Evolutionary conservation across 2,329 filamentous ascomycete genomes (phyloP), one percentile per base, ranked within the genome.

Genomic region (Epichloe glyceriae): DNA sequence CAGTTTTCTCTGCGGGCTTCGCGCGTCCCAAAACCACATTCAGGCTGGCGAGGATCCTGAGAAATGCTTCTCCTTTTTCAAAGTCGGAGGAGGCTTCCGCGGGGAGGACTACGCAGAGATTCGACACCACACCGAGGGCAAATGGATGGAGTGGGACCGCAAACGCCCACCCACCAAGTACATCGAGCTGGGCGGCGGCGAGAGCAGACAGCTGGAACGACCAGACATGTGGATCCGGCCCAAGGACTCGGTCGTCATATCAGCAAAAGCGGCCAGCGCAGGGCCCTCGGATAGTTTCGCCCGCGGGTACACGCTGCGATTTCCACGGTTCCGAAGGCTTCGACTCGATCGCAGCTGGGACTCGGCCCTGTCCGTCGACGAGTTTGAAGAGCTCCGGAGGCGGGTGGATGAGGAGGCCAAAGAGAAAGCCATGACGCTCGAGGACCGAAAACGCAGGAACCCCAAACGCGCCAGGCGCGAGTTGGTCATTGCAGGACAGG

Each of bases 151-250:
- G 34, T 98, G 89, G 88, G 83, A 96, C 64, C 62, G 73, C 0
- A 83, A 80, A 56, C 83, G 79, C 41, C 88, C 90, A 2, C 91
- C 93, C 0, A 81, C 73, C 1, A 73, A 86, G 51, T 88, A 82
- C 62, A 83, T 98, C 52, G 85, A 90, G 60, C 78, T 97, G 2
- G 90, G 81, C 3, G 88, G 89, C 10, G 85, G 85, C 12, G 82
- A 86, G 50, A 72, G 75, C 8, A 66, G 67, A 30, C 85, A 93
- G 60, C 73, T 78, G 54, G 91, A 97, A 65, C 74, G 76, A 45
- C 93, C 93, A 0, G 91, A 98, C 61, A 79, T 90, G 49, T 98
- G 90, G 90, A 97, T 98, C 61, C 83, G 85, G 35, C 89, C 93
- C 0, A 82, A 79, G 49, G 87, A 97, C 54, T 96, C 90, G 0